Base-by-base conservation (phyloP, 805 yeast species). In the Ogataea nitratoaversa region DNA sequence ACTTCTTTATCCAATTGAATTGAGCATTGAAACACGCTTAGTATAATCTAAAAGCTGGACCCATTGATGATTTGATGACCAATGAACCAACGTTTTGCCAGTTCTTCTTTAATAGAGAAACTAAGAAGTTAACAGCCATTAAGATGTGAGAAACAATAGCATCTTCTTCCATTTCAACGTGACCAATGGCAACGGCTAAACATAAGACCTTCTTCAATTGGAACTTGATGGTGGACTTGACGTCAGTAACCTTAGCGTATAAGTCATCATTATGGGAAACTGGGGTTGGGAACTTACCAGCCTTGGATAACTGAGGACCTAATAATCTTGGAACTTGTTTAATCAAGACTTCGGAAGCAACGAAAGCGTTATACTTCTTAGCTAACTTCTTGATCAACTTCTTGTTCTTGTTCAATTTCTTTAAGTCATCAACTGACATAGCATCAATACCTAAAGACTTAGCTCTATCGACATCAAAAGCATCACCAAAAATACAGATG, bases 231-330 rank as follows among this genome's bases (percentile, higher is more conserved):
- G 99, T 93, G 57, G 99, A 90, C 79, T 84, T 90, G 65, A 93
- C 98, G 70, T 93, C 99, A 65, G 77, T 82, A 65, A 93, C 93
- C 87, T 91, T 93, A 60, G 80, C 68, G 83, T 87, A 86, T 70
- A 93, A 82, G 73, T 93, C 99, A 71, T 93, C 99, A 74, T 86
- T 80, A 86, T 93, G 99, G 56, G 99, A 93, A 64, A 93, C 99
- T 77, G 99, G 99, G 72, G 98, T 91, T 75, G 99, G 99, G 96
- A 93, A 93, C 91, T 93, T 93, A 85, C 99, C 99, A 70, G 97
- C 98, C 86, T 93, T 93, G 62, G 99, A 93, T 70, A 93, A 88
- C 75, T 91, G 96, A 73, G 99, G 99, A 79, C 99, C 99, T 70
- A 93, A 82, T 71, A 93, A 82, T 84, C 99, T 93, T 77, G 99